These are phyloP conservation scores for Tolypocladium tropicale DNA, from an alignment of 2,329 filamentous ascomycete species.

Conservation along the genomic window DNA sequence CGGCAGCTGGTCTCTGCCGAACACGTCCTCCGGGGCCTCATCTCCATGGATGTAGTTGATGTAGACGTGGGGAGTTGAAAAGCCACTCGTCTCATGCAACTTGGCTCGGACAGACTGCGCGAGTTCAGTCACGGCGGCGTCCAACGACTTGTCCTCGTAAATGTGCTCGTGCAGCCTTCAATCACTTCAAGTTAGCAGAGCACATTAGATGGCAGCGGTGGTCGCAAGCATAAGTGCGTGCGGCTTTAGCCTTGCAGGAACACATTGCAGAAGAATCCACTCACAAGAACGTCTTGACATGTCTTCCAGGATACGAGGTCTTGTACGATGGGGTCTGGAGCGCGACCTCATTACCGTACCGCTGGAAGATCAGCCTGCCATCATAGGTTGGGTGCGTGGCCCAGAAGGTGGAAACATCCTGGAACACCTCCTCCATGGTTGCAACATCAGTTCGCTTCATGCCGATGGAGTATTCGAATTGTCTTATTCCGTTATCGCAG, in stretches of 20 bases:
- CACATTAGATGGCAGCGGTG: neutral
- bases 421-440: neutral
- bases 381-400: neutral
- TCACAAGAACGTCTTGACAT: neutral
- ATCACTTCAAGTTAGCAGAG: neutral
- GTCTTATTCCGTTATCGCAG: neutral
- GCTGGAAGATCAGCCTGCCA: neutral
- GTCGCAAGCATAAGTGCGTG: neutral
- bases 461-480: neutral
- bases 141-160: neutral
- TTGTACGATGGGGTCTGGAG: neutral
- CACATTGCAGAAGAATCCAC: neutral
- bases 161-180: neutral
- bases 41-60: neutral
- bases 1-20: neutral
- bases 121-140: neutral
- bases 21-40: neutral
- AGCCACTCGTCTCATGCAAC: neutral
- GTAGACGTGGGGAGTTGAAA: neutral
- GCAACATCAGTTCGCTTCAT: neutral
- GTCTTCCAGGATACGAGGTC: neutral
- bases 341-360: neutral
- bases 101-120: neutral
- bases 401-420: neutral
- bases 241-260: neutral